These are phyloP conservation scores for Pyracantha coccinea DNA, from an alignment of 331 rosid species.

Conservation along the genomic window DNA sequence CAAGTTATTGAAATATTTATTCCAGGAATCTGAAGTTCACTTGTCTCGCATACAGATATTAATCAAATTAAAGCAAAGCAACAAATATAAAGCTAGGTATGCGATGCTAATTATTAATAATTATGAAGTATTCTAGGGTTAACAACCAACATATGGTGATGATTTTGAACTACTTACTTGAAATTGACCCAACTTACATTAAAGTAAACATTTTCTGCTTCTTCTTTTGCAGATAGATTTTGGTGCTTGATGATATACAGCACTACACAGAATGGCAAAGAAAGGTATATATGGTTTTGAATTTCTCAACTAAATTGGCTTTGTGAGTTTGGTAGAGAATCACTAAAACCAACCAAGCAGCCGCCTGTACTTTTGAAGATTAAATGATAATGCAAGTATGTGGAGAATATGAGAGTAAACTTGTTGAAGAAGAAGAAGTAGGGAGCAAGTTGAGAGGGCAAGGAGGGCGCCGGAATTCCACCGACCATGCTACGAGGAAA, in stretches of 20 bases:
- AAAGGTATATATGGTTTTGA: neutral
- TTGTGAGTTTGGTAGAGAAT: neutral
- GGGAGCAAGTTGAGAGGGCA: slow-evolving; percentile 14
- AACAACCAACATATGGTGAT: neutral
- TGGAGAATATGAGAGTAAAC: slow-evolving; percentile 4
- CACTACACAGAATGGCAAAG: neutral
- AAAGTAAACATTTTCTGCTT: neutral
- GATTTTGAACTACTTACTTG: neutral
- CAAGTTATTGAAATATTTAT: neutral
- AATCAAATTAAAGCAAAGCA: neutral
- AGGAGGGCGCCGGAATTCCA: slow-evolving; percentile 83
- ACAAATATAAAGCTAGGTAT: neutral
- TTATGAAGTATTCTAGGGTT: neutral
- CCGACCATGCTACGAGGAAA: slow-evolving; percentile 62
- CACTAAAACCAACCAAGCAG: neutral
- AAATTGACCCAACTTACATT: slow-evolving; percentile 2
- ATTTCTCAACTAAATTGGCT: neutral
- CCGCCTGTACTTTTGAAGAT: neutral
- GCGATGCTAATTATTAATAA: neutral
- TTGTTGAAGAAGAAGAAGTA: slow-evolving; percentile 29
- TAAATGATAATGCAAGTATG: neutral
- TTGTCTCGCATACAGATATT: neutral
- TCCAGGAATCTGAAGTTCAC: neutral
- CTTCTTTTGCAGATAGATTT: neutral
- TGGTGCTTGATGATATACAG: neutral